Conservation (phyloP, 176 grass and related monocot species). For the Oryza meridionalis region DNA sequence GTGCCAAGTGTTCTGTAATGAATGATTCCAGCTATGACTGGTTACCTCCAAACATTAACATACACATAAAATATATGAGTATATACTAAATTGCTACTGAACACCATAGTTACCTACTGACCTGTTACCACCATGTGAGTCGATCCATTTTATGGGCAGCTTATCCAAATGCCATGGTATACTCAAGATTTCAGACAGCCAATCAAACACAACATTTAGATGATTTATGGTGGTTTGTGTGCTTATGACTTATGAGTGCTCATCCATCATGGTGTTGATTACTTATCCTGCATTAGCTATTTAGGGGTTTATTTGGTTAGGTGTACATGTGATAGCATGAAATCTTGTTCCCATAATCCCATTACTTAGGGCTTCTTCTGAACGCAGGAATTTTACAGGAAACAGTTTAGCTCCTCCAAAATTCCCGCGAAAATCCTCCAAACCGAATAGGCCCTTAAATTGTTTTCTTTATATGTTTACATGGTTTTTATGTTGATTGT, state of each 20-base stretch:
- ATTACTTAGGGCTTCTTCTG: background rate
- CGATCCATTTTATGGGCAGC: background rate
- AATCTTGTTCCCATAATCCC: background rate
- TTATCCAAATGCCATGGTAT: background rate
- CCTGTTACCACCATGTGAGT: background rate
- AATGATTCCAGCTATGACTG: background rate
- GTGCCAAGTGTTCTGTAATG: background rate
- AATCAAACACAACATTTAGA: background rate
- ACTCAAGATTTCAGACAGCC: background rate
- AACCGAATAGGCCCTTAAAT: background rate
- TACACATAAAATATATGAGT: background rate
- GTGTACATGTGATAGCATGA: background rate
- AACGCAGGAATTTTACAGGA: no score
- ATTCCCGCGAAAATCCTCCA: no score
- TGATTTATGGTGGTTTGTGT: slow-evolving; percentile 4
- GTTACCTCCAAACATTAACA: background rate
- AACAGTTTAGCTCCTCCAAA: no score
- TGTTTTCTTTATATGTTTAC: background rate
- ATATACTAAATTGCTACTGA: background rate
- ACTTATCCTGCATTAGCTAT: background rate
- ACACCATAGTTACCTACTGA: background rate
- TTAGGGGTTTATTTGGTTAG: background rate
- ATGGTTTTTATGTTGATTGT: background rate
- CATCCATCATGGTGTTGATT: background rate
- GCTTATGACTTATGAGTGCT: background rate